Base-by-base conservation (phyloP, 2,329 filamentous ascomycete genomes). In the Colletotrichum salicis region DNA sequence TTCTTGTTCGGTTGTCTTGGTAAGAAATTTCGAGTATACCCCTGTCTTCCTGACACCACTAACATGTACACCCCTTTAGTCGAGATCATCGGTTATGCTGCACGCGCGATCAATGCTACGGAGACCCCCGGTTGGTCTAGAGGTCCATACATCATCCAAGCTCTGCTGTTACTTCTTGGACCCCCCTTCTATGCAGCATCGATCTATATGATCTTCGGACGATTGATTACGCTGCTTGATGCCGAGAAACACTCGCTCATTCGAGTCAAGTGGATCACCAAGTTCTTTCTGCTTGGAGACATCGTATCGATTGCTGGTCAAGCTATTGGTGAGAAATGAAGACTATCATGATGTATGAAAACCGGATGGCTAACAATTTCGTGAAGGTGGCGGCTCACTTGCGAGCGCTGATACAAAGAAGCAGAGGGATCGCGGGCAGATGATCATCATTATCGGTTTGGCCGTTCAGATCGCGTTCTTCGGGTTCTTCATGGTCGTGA, bases 391-490 rank as follows among this genome's bases (percentile, higher is more conserved):
- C 59, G 57, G 70, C 15, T 62, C 37, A 22, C 63, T 80, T 10
- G 74, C 77, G 10, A 51, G 62, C n/a, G 77, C 72, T 59, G 75
- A 82, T 13, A 41, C 10, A 3, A 35, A 27, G 35, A 51, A 45
- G 5, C n/a, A 57, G 4, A 64, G 48, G 71, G 37, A 61, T n/a
- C 74, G 75, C 2, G 86, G 85, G 22, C 80, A 86, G 70, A 81
- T 84, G 15, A 79, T 90, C 48, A 85, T 90, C 5, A 78, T 90
- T 10, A 84, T 77, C 2, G 88, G 88, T 2, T 78, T 91, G 2
- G 78, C 84, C 22, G 78, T 90, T 13, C 88, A 91, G 75, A 82
- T 91, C n/a, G 41, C 87, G 12, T 84, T 87, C 66, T 90, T 90
- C 66, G 81, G 82, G 2, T 81, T 89, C 64, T 91, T 91, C 75